phyloP scores from a whole-genome alignment of 73 alveolate genomes.

The Tetrahymena borealis region DNA sequence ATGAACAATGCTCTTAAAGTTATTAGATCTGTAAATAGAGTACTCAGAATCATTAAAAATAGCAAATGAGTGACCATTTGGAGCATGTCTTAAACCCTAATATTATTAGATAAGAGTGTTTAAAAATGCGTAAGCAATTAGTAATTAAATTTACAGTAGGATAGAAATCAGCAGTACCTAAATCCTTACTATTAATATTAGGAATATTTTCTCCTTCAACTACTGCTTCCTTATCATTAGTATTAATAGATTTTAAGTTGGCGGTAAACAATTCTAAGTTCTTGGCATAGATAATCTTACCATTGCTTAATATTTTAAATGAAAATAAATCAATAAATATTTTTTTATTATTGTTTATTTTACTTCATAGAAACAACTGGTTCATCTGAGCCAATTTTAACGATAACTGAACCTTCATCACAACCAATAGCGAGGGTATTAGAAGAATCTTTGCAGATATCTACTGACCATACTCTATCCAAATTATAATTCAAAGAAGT shows the following conservation, averaged over 20 bases:
- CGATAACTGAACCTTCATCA: slow-evolving; percentile 98
- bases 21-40: slow-evolving; percentile 60
- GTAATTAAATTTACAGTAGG: slow-evolving; percentile 40
- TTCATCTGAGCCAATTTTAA: slow-evolving; percentile 95
- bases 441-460: slow-evolving; percentile 24
- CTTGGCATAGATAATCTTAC: slow-evolving; percentile 77
- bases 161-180: slow-evolving; percentile 91
- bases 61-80: slow-evolving; percentile 92
- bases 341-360: background rate
- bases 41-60: slow-evolving; percentile 83
- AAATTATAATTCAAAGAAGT: slow-evolving; percentile 72
- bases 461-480: slow-evolving; percentile 29
- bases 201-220: slow-evolving; percentile 56
- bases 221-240: slow-evolving; percentile 34
- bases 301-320: slow-evolving; percentile 39
- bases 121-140: background rate
- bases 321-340: background rate
- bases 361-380: slow-evolving; percentile 83
- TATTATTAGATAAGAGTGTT: background rate
- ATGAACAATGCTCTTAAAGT: slow-evolving; percentile 48
- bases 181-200: slow-evolving; percentile 51
- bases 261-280: slow-evolving; percentile 77
- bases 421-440: slow-evolving; percentile 88
- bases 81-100: slow-evolving; percentile 82
- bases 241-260: slow-evolving; percentile 71